These are phyloP conservation scores for Dioszegia crocea DNA, from an alignment of 768 basidiomycete species.

Conservation along the genomic window DNA sequence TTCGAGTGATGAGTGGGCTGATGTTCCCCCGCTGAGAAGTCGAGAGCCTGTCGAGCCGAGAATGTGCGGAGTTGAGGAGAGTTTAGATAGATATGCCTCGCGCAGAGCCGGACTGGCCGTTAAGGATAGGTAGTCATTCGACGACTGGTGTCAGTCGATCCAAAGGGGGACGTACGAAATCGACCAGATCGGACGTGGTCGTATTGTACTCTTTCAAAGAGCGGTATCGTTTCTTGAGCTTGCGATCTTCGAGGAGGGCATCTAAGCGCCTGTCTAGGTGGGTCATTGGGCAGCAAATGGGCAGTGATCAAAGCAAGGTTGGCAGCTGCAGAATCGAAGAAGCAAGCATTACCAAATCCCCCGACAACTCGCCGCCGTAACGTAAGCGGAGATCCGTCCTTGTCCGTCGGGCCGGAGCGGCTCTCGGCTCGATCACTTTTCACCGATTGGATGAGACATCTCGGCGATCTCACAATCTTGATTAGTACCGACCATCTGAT, in stretches of 20 bases:
- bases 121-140: constrained; percentile 89
- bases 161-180: constrained; percentile 36
- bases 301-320: background rate
- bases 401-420: no score
- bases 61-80: constrained; percentile 57
- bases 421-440: no score
- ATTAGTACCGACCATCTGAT: no score
- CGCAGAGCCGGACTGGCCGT: constrained; percentile 61
- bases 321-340: no score
- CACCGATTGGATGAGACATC: no score
- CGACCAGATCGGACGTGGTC: constrained; percentile 18
- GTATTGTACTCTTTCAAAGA: constrained; percentile 33
- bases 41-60: constrained; percentile 86
- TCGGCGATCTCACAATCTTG: no score
- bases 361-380: no score
- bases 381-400: no score
- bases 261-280: constrained; percentile 28
- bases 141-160: constrained; percentile 50
- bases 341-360: no score
- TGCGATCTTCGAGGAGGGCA: constrained; percentile 28
- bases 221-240: constrained; percentile 35
- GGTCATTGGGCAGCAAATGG: constrained; percentile 3
- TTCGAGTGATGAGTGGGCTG: constrained; percentile 68
- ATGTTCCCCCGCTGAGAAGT: constrained; percentile 68
- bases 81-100: constrained; percentile 58